These are phyloP conservation scores for Leptomonas pyrrhocoris DNA, from an alignment of 208 protist genomes.

Conservation along the genomic window DNA sequence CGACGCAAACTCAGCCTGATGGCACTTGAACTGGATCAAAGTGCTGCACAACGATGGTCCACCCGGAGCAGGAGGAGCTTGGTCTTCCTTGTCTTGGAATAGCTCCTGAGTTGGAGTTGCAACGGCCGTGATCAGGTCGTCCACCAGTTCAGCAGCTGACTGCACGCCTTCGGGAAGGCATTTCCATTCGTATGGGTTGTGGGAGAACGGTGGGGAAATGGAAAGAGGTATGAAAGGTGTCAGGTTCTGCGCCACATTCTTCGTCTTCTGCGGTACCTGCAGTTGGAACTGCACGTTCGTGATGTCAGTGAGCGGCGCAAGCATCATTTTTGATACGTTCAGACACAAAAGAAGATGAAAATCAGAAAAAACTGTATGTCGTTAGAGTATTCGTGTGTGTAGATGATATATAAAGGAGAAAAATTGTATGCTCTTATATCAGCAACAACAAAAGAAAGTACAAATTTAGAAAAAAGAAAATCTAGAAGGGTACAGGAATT, in stretches of 20 bases:
- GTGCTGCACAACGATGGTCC: conserved; percentile 48
- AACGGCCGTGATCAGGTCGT: neutral
- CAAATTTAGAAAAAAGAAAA: neutral
- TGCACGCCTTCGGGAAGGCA: conserved; percentile 47
- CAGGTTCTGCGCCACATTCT: conserved; percentile 5
- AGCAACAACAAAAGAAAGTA: neutral
- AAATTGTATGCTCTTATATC: too few relatives aligned
- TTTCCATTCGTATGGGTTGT: conserved; percentile 81
- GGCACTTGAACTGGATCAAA: conserved; percentile 90
- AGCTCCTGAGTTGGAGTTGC: conserved; percentile 36
- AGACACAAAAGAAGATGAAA: conserved; percentile 22
- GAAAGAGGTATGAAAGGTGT: neutral
- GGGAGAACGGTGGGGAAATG: conserved; percentile 15
- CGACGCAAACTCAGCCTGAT: conserved; percentile 78
- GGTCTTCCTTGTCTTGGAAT: conserved; percentile 48
- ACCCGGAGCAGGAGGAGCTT: conserved; percentile 29
- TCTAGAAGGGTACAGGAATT: conserved; percentile 17
- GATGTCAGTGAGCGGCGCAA: conserved; percentile 68
- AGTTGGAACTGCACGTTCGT: conserved; percentile 59
- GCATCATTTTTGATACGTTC: conserved; percentile 10
- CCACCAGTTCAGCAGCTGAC: conserved; percentile 25
- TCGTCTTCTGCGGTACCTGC: conserved; percentile 21
- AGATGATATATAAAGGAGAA: neutral
- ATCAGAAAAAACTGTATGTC: conserved; percentile 15
- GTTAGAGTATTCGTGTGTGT: neutral